phyloP scores from a whole-genome alignment of 202 grass and related monocot species.

The Eragrostis tef region DNA sequence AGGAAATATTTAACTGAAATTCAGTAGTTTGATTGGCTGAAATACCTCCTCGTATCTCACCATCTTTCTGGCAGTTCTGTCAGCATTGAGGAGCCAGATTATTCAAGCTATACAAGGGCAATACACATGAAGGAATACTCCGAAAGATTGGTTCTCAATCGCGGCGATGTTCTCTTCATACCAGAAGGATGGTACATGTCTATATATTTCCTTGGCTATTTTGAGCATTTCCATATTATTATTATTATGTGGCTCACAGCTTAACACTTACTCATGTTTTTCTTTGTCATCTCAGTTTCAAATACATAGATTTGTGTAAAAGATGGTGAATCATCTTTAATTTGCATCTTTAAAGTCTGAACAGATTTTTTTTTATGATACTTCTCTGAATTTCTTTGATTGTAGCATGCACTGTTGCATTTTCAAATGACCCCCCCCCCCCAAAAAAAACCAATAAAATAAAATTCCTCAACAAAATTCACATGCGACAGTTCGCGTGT shows the following conservation, averaged over 20 bases:
- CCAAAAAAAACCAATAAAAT: no score
- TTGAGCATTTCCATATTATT: neutral
- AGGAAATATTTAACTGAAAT: slow-evolving; percentile 36
- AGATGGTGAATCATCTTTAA: slow-evolving; percentile 19
- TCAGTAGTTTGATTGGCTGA: neutral
- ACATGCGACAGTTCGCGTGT: no score
- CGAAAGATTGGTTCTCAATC: slow-evolving; percentile 67
- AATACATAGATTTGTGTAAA: neutral
- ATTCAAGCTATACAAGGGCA: slow-evolving; percentile 75
- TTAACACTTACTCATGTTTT: neutral
- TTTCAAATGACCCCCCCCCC: no score
- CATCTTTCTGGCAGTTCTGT: slow-evolving; percentile 61
- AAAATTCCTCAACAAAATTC: no score
- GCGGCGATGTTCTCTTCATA: slow-evolving; percentile 89
- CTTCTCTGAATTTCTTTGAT: neutral
- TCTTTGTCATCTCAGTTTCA: slow-evolving; percentile 2
- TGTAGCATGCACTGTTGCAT: no score
- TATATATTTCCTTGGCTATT: slow-evolving; percentile 40
- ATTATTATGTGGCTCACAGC: neutral
- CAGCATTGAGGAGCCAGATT: slow-evolving; percentile 70
- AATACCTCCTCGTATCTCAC: slow-evolving; percentile 26
- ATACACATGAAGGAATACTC: slow-evolving; percentile 72
- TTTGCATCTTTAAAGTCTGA: neutral
- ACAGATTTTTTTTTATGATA: neutral
- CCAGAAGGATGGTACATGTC: slow-evolving; percentile 93